phyloP scores from a whole-genome alignment of 805 yeast genomes.

The Lipomyces yamadae region DNA sequence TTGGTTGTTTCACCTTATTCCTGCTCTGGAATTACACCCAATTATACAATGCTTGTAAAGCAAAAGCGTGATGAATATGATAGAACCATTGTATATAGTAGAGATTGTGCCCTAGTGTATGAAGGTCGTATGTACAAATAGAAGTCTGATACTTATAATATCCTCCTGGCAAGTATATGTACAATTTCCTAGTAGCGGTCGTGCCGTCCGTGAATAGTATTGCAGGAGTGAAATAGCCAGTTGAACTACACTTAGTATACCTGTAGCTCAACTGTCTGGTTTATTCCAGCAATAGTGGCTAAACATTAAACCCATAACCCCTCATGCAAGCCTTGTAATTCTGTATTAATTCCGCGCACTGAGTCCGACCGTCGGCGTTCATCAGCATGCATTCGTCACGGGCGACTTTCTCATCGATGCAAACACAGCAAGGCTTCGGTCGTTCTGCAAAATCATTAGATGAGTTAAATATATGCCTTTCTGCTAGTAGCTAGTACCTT shows the following conservation, averaged over 20 bases:
- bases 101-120: neutral
- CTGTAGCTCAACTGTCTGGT: neutral
- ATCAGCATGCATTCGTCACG: constrained; percentile 87
- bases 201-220: no score
- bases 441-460: constrained; percentile 46
- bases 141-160: neutral
- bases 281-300: constrained; percentile 16
- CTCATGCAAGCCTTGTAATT: constrained; percentile 89
- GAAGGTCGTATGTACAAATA: neutral
- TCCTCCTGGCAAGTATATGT: constrained; percentile 4
- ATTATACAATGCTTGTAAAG: constrained; percentile 43
- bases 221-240: no score
- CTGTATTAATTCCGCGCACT: constrained; percentile 72
- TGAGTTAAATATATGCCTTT: neutral
- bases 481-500: neutral
- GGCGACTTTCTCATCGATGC: constrained; percentile 76
- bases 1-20: constrained; percentile 72
- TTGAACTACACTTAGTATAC: neutral
- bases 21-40: constrained; percentile 83
- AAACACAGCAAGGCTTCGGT: constrained; percentile 97
- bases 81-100: constrained; percentile 1
- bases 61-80: neutral
- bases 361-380: constrained; percentile 81
- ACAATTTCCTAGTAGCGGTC: neutral
- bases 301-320: constrained; percentile 78